Evolutionary conservation across 768 basidiomycete species (phyloP).

Genomic region (Amanita polypyramis): DNA sequence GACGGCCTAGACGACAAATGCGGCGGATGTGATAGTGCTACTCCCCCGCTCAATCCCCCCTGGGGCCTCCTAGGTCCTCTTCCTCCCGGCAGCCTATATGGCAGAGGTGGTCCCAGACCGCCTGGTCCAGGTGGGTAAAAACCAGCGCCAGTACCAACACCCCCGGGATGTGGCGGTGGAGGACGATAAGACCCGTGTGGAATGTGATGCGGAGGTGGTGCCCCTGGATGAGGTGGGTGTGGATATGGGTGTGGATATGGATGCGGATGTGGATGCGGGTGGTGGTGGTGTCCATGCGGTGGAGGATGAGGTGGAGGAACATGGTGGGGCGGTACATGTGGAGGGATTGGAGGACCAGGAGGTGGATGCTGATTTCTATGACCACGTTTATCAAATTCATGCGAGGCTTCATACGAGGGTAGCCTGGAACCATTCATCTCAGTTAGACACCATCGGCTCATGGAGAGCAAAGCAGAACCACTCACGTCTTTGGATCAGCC

Average conservation of each 20-base stretch:
- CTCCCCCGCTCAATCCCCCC: slow-evolving; percentile 7
- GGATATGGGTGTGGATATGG: slow-evolving; percentile 12
- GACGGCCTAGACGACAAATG: slow-evolving; percentile 13
- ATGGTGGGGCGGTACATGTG: slow-evolving; percentile 19
- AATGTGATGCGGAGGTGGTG: slow-evolving; percentile 12
- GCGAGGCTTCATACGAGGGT: slow-evolving; percentile 71
- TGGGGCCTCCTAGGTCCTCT: slow-evolving; percentile 8
- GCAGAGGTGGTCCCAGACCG: slow-evolving; percentile 8
- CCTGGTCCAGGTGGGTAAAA: slow-evolving; percentile 1
- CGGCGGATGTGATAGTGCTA: slow-evolving; percentile 5
- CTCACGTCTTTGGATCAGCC: slow-evolving; percentile 73
- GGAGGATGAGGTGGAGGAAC: slow-evolving; percentile 13
- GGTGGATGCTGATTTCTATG: slow-evolving; percentile 32
- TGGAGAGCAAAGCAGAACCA: slow-evolving; percentile 7
- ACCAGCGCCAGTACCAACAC: slow-evolving; percentile 12
- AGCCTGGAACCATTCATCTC: slow-evolving; percentile 29
- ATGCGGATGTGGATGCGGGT: slow-evolving; percentile 10
- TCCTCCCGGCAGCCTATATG: slow-evolving; percentile 8
- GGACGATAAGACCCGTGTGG: slow-evolving; percentile 15
- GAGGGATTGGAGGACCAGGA: slow-evolving; percentile 7
- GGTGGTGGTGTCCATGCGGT: slow-evolving; percentile 14
- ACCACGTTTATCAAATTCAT: slow-evolving; percentile 72
- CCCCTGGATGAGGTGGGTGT: slow-evolving; percentile 11
- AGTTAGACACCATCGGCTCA: background rate
- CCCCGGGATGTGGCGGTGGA: background rate